Evolutionary conservation across 2,329 filamentous ascomycete species (phyloP), one percentile per base, ranked within the genome.

Genomic region (Alternaria gaisen): DNA sequence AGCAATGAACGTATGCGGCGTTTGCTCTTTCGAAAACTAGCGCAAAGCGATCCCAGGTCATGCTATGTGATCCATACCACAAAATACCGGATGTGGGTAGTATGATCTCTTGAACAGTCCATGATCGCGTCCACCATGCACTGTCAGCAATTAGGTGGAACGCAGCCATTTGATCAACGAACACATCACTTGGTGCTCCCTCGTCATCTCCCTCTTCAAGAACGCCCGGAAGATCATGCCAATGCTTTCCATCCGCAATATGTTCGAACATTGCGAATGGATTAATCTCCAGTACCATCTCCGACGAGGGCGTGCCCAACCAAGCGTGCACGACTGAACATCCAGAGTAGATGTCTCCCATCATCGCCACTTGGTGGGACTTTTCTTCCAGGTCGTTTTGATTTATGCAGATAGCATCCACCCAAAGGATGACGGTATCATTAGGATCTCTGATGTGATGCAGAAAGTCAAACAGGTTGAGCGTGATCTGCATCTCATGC

Each of bases 61-160:
- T 32, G n/a, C 26, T 44, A 20, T 32, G 32, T 16, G 28, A 22
- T 8, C 42, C 52, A 28, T 34, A 54, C 42, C 40, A 43, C 7
- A 54, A 4, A 14, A 44, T 24, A 34, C 26, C 32, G n/a, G 40
- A 28, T 32, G 20, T 26, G 11, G 52, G 52, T 22, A 54, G 26
- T 4, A 54, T 44, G 12, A 44, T 40, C 16, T 54, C 52, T 54
- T 54, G 52, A 11, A 54, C 40, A 6, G 52, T 54, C 52, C 52
- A 54, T 12, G 42, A n/a, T 30, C 52, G n/a, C 11, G 40, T 34
- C 52, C 52, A 54, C 52, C 52, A 54, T 18, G 26, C 14, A 22
- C 20, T 54, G 14, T 43, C n/a, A 6, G 12, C 22, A 6, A 54
- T 12, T 1, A 30, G 30, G 18, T 22, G 24, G 24, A 44, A 54